Conservation (phyloP, 2,329 filamentous ascomycete genomes). For the Venturia effusa region DNA sequence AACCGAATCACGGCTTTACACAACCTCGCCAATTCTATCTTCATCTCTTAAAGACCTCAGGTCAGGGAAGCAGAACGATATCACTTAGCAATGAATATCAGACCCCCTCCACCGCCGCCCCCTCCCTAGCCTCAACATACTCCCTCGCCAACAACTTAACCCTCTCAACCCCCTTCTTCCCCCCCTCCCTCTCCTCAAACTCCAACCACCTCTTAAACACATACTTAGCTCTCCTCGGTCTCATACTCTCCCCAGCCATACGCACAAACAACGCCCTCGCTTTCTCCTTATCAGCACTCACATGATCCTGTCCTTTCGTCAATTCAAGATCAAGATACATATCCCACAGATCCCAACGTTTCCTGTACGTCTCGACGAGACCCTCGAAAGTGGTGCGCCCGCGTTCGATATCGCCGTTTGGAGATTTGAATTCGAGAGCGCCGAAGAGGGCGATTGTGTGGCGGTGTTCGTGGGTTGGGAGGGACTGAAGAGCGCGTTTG, state of each 20-base stretch:
- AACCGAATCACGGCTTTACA: too few species aligned
- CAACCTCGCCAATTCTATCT: too few species aligned
- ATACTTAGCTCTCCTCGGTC: conserved; percentile 70
- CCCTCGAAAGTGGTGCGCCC: conserved; percentile 92
- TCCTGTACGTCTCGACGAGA: conserved; percentile 72
- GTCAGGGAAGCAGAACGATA: too few species aligned
- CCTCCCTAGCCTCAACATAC: conserved; percentile 40
- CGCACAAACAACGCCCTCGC: conserved; percentile 76
- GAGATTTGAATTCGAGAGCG: conserved; percentile 78
- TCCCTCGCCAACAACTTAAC: conserved; percentile 61
- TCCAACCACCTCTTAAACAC: conserved; percentile 89
- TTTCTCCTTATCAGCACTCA: conserved; percentile 41
- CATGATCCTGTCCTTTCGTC: conserved; percentile 49
- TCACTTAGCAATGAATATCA: too few species aligned
- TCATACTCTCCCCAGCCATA: conserved; percentile 53
- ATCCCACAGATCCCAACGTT: conserved; percentile 84
- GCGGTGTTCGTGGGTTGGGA: conserved; percentile 59
- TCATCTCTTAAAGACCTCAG: too few species aligned
- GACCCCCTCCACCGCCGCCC: too few species aligned
- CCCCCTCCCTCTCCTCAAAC: conserved; percentile 67
- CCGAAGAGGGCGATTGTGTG: conserved; percentile 79
- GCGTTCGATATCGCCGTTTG: conserved; percentile 74
- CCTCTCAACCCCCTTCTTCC: conserved; percentile 60
- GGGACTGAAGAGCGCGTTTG: conserved; percentile 71
- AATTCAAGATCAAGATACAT: conserved; percentile 81